Percentiles rank a stretch among this genome's conserved stretches.
Conservation (phyloP, 176 grass and related monocot genomes). For the Avena insularis region DNA sequence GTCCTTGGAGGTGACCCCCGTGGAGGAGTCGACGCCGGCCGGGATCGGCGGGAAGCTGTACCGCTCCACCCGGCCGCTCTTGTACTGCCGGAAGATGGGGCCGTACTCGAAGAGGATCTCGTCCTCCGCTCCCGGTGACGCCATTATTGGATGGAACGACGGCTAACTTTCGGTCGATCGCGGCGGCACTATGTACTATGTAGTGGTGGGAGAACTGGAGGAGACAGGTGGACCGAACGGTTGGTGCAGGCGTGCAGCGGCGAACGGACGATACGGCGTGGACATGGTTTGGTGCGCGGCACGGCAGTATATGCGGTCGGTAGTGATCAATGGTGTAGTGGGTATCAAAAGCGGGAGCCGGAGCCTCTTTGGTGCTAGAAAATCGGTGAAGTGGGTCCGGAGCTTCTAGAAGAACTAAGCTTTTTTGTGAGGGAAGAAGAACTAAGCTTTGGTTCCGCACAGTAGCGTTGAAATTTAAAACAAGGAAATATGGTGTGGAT, state of each 20-base stretch:
- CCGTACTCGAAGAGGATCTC: slow-evolving; percentile 63
- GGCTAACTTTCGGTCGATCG: not conserved
- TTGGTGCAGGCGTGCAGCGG: not conserved
- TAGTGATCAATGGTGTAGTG: not conserved
- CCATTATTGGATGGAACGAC: not conserved
- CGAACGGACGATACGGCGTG: not conserved
- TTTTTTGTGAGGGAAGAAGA: too few relatives aligned
- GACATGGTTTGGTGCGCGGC: not conserved
- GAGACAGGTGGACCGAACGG: not conserved
- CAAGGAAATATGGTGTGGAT: too few relatives aligned
- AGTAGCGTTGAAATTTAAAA: too few relatives aligned
- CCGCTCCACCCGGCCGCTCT: slow-evolving; percentile 74
- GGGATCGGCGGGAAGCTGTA: slow-evolving; percentile 39
- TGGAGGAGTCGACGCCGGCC: slow-evolving; percentile 56
- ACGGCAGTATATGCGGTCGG: not conserved
- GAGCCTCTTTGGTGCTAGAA: not conserved
- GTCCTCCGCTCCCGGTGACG: slow-evolving; percentile 37
- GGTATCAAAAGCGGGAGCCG: not conserved
- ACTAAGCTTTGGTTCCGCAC: too few relatives aligned
- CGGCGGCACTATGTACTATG: not conserved
- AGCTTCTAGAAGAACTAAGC: too few relatives aligned
- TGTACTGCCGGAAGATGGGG: slow-evolving; percentile 61
- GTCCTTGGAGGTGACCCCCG: slow-evolving; percentile 65
- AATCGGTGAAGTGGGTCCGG: not conserved
- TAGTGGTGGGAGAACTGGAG: not conserved